Evolutionary conservation across 768 basidiomycete species (phyloP).

Genomic region (Melanogaster broomeanus): DNA sequence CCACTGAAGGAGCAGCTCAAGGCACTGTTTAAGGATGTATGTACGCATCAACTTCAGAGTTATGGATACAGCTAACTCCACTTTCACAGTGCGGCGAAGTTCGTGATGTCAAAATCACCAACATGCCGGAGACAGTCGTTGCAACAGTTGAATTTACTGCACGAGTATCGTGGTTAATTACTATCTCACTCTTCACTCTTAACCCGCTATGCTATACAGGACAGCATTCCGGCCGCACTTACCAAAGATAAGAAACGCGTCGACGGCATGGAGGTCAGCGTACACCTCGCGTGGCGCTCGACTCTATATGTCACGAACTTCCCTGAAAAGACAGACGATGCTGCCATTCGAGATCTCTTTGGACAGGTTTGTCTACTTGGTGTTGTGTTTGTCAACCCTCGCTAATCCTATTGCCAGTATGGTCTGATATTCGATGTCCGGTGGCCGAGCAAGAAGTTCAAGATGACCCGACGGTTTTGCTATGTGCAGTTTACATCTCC

Average conservation of each 20-base stretch:
- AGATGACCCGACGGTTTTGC: conserved; percentile 86
- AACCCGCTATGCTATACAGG: conserved; percentile 42
- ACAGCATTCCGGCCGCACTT: conserved; percentile 80
- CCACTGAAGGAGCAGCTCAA: conserved; percentile 68
- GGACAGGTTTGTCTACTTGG: conserved; percentile 53
- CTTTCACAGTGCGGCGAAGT: conserved; percentile 75
- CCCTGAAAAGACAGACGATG: conserved; percentile 81
- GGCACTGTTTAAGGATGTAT: conserved; percentile 82
- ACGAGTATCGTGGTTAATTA: conserved; percentile 35
- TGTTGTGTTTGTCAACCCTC: background rate
- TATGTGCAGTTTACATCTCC: conserved; percentile 91
- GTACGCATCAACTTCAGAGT: conserved; percentile 22
- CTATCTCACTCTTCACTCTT: background rate
- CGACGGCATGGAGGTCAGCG: conserved; percentile 71
- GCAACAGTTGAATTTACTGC: conserved; percentile 89
- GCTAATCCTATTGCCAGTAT: conserved; percentile 51
- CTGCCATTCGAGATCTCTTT: conserved; percentile 73
- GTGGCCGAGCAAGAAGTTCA: conserved; percentile 98
- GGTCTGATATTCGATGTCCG: conserved; percentile 92
- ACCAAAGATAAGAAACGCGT: conserved; percentile 95
- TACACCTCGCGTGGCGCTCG: conserved; percentile 91
- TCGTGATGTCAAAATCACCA: conserved; percentile 81
- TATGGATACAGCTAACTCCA: conserved; percentile 5
- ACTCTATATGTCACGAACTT: conserved; percentile 98
- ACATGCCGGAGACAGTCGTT: conserved; percentile 56